Conservation (phyloP, 2,329 filamentous ascomycete species). For the Pseudogymnoascus destructans region DNA sequence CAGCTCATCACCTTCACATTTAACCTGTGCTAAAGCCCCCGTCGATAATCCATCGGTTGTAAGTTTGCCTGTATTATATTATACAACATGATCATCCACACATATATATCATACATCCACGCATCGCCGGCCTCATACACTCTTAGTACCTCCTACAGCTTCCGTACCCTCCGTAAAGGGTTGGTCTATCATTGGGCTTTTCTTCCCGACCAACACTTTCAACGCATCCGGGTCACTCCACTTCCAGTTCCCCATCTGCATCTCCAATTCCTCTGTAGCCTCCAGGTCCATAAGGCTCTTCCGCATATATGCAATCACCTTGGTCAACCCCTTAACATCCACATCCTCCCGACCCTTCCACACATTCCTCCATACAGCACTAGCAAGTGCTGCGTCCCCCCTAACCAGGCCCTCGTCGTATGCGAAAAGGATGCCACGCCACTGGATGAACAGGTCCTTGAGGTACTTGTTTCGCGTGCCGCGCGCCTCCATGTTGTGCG, state of each 20-base stretch:
- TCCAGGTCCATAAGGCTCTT: constrained; percentile 42
- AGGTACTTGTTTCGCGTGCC: constrained; percentile 50
- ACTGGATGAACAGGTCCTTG: constrained; percentile 88
- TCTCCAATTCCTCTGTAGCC: constrained; percentile 36
- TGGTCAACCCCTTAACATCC: constrained; percentile 46
- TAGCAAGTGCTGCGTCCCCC: constrained; percentile 63
- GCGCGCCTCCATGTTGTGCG: constrained; percentile 55
- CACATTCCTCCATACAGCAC: constrained; percentile 86
- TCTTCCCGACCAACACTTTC: constrained; percentile 27
- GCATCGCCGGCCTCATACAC: background rate
- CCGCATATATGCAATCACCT: constrained; percentile 51
- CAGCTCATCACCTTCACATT: background rate
- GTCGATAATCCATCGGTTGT: background rate
- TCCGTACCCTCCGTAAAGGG: constrained; percentile 21
- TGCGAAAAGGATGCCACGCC: constrained; percentile 72
- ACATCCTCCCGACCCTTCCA: constrained; percentile 61
- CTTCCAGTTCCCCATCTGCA: constrained; percentile 34
- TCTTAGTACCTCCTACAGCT: background rate
- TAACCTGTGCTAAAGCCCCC: background rate
- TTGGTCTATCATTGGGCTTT: constrained; percentile 29
- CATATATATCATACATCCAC: constrained; percentile 6
- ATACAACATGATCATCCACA: constrained; percentile 6
- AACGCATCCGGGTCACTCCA: constrained; percentile 35
- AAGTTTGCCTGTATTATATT: constrained; percentile 6
- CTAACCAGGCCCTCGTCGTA: constrained; percentile 72